Conservation (phyloP, 371 early-diverging fungal species). For the Phascolomyces articulosus region DNA sequence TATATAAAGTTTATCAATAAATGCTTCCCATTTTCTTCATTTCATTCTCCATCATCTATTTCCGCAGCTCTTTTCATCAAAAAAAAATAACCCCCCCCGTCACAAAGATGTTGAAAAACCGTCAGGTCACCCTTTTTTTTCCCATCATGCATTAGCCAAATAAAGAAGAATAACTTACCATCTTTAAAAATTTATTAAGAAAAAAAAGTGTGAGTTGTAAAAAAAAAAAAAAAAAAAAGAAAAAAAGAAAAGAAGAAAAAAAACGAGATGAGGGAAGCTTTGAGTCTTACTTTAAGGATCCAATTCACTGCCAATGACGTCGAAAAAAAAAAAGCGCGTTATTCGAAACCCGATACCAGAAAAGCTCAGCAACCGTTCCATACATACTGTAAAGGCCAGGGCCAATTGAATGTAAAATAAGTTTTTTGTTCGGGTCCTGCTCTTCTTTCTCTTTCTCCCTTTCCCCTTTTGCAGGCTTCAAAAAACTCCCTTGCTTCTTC, state of each 20-base stretch:
- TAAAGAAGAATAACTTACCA: background rate
- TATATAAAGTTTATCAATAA: background rate
- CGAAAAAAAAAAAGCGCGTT: too few relatives aligned
- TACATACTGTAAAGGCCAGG: too few relatives aligned
- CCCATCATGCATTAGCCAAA: background rate
- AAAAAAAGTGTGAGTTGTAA: background rate
- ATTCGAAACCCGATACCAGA: too few relatives aligned
- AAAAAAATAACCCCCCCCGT: background rate
- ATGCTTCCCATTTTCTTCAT: background rate
- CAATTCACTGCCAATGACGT: too few relatives aligned
- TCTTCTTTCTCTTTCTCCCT: too few relatives aligned
- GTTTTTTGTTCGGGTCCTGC: too few relatives aligned
- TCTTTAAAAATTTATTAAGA: background rate
- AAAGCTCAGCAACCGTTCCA: too few relatives aligned
- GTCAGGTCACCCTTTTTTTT: background rate
- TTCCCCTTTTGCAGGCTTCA: too few relatives aligned
- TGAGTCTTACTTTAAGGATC: too few relatives aligned
- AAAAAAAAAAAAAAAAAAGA: background rate
- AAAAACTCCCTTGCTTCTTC: too few relatives aligned
- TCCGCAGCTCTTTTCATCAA: background rate
- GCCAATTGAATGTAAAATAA: too few relatives aligned
- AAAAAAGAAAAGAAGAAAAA: background rate
- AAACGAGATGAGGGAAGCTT: background rate
- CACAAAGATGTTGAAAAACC: too few relatives aligned
- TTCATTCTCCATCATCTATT: background rate